A percentile compares a stretch with the other conserved stretches of the same genome.
These are phyloP conservation scores for Camelina hispida DNA, from an alignment of 345 rosid species.

Conservation along the genomic window DNA sequence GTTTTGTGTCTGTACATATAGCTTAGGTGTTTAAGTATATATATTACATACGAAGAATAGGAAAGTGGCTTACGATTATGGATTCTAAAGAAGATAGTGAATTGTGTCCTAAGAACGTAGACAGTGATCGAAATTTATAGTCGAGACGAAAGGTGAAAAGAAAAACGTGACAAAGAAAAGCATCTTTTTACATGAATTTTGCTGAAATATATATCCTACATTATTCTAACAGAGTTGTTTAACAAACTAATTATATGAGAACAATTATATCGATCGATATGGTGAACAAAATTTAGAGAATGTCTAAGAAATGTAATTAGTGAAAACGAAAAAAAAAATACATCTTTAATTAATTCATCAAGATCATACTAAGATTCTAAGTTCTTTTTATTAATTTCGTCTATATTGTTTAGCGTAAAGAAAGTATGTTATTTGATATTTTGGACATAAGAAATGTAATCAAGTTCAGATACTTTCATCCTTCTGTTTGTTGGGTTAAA, in stretches of 20 bases:
- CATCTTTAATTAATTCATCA: constrained; percentile 24
- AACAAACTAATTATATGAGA: constrained; percentile 18
- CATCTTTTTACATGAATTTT: constrained; percentile 27
- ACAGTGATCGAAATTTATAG: constrained; percentile 31
- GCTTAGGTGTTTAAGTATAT: no score
- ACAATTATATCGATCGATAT: neutral
- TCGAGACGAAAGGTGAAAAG: constrained; percentile 13
- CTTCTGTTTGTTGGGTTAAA: constrained; percentile 7
- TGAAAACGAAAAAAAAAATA: neutral
- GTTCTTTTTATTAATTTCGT: constrained; percentile 17
- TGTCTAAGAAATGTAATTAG: constrained; percentile 6
- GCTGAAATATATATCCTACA: neutral
- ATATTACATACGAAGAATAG: neutral
- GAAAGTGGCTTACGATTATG: constrained; percentile 28
- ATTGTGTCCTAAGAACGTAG: constrained; percentile 31
- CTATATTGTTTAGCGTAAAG: constrained; percentile 14
- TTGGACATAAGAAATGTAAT: neutral
- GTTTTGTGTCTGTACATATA: constrained; percentile 1
- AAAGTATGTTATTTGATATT: constrained; percentile 1
- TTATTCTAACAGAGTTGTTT: constrained; percentile 6
- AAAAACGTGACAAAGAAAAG: constrained; percentile 22
- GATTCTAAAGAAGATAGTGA: constrained; percentile 31
- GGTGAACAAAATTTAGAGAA: neutral
- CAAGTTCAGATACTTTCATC: constrained; percentile 7
- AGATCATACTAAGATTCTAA: constrained; percentile 29